Conservation (phyloP, 345 rosid species). For the Rhizophora mangle region DNA sequence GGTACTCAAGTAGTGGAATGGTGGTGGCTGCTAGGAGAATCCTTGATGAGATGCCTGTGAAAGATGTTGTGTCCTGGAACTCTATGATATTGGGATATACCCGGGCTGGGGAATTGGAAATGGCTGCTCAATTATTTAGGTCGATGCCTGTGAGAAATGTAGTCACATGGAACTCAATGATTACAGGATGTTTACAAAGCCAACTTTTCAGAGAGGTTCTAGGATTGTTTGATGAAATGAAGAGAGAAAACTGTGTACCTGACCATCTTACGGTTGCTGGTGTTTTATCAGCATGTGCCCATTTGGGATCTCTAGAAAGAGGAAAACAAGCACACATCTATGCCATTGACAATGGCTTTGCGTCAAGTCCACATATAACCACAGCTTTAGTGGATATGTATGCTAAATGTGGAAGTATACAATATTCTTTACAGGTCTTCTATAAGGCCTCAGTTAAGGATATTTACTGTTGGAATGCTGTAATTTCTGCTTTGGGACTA, state of each 20-base stretch:
- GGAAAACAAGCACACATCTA: slow-evolving; percentile 13
- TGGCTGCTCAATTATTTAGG: slow-evolving; percentile 14
- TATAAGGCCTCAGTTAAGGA: slow-evolving; percentile 23
- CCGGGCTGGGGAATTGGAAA: slow-evolving; percentile 17
- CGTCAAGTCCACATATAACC: slow-evolving; percentile 19
- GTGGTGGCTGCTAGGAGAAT: slow-evolving; percentile 10
- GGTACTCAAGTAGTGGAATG: slow-evolving; percentile 16
- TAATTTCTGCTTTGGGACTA: slow-evolving; percentile 22
- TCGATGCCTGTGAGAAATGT: slow-evolving; percentile 19
- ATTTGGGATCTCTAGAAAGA: slow-evolving; percentile 21
- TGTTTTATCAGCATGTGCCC: slow-evolving; percentile 27
- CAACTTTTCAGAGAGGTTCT: slow-evolving; percentile 12
- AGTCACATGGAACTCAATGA: slow-evolving; percentile 29
- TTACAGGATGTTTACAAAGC: slow-evolving; percentile 24
- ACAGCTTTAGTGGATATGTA: slow-evolving; percentile 29
- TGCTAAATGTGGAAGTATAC: slow-evolving; percentile 31
- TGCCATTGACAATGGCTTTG: slow-evolving; percentile 14
- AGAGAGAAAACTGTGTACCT: slow-evolving; percentile 5
- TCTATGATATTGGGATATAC: slow-evolving; percentile 17
- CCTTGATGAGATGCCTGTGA: slow-evolving; percentile 15
- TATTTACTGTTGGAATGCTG: slow-evolving; percentile 29
- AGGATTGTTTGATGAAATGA: slow-evolving; percentile 26
- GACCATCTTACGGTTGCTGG: slow-evolving; percentile 19
- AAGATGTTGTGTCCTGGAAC: slow-evolving; percentile 28
- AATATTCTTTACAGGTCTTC: slow-evolving; percentile 11